These are phyloP conservation scores for Botrytis fragariae DNA, from an alignment of 2,329 filamentous ascomycete genomes.

Conservation along the genomic window DNA sequence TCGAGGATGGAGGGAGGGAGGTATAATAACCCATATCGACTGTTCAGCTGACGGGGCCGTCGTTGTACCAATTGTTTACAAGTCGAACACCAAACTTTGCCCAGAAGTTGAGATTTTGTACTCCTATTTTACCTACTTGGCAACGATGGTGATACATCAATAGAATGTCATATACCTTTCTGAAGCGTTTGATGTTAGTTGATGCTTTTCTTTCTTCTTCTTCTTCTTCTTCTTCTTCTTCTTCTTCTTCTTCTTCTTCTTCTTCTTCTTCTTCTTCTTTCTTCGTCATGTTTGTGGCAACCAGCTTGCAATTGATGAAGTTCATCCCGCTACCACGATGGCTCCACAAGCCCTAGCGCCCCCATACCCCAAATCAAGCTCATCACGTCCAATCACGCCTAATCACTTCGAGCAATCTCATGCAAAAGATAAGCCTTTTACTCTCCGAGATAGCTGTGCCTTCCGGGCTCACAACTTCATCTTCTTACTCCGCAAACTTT, in stretches of 20 bases:
- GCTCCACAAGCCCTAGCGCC: slow-evolving; percentile 16
- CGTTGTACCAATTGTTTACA: not conserved
- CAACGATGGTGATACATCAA: not conserved
- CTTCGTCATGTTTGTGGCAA: not conserved
- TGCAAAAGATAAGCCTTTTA: slow-evolving; percentile 14
- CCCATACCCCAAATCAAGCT: slow-evolving; percentile 11
- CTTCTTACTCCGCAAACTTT: not conserved
- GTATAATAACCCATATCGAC: not conserved
- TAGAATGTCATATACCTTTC: not conserved
- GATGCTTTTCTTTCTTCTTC: not conserved
- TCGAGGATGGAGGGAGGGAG: not conserved
- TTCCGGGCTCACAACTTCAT: not conserved
- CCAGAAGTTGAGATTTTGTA: not conserved
- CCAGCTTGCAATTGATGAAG: not conserved
- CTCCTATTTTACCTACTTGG: slow-evolving; percentile 2
- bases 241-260: too few relatives aligned
- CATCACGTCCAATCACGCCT: not conserved
- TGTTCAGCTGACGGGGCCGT: not conserved
- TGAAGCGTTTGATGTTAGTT: not conserved
- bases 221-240: too few relatives aligned
- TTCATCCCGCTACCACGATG: not conserved
- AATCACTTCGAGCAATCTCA: slow-evolving; percentile 11
- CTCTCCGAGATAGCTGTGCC: slow-evolving; percentile 15
- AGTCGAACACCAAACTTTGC: not conserved
- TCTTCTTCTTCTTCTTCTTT: too few relatives aligned